A percentile compares a stretch with the other conserved stretches of the same genome.
phyloP scores from a whole-genome alignment of 169 alveolate species.

The Perkinsus chesapeaki region DNA sequence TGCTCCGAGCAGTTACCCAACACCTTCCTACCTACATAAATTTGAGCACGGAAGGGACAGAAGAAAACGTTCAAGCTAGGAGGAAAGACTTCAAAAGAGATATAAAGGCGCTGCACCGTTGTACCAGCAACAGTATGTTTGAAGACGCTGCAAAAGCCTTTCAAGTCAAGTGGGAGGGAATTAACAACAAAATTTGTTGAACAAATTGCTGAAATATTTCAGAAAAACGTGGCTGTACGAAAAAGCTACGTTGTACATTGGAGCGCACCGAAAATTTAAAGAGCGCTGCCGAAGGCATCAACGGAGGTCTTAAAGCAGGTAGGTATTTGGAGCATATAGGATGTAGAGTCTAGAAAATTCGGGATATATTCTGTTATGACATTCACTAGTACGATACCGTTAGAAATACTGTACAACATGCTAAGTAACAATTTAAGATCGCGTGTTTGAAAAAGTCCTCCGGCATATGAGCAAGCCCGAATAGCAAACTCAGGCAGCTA shows the following conservation, averaged over 20 bases:
- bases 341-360: too few species aligned
- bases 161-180: not conserved
- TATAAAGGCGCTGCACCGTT: not conserved
- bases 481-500: too few species aligned
- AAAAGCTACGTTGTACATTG: not conserved
- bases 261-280: not conserved
- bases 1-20: not conserved
- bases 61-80: not conserved
- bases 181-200: not conserved
- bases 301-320: not conserved
- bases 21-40: not conserved
- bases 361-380: too few species aligned
- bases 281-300: not conserved
- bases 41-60: not conserved
- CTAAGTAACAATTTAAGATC: too few species aligned
- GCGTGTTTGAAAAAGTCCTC: too few species aligned
- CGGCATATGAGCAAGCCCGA: too few species aligned
- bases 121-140: not conserved
- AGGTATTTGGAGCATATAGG: not conserved
- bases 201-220: not conserved
- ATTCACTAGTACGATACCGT: too few species aligned
- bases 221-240: not conserved
- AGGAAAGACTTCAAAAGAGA: not conserved
- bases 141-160: not conserved
- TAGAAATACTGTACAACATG: too few species aligned